Percentiles rank a stretch among this genome's conserved stretches.
phyloP scores from a whole-genome alignment of 345 rosid species.

The Lepidium aucheri region DNA sequence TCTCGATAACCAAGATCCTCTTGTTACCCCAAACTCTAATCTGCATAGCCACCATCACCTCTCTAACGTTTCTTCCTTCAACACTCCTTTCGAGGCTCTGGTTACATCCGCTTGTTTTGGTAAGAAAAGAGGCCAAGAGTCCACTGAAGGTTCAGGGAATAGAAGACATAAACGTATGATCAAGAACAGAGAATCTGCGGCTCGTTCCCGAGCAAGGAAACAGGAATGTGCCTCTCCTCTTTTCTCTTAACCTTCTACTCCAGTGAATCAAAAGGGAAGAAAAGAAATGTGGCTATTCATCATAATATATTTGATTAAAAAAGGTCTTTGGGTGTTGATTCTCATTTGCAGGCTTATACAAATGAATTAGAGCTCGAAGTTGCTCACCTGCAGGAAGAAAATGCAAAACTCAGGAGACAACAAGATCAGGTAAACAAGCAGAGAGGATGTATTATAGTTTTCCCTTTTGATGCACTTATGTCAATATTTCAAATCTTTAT shows the following conservation, averaged over 20 bases:
- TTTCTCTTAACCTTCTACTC: constrained; percentile 7
- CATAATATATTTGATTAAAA: not conserved
- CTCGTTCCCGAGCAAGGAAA: constrained; percentile 81
- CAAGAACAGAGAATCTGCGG: constrained; percentile 84
- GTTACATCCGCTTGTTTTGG: constrained; percentile 36
- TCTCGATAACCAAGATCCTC: constrained; percentile 32
- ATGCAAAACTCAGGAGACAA: constrained; percentile 51
- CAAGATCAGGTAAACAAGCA: constrained; percentile 50
- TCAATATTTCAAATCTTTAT: not conserved
- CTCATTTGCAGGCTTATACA: constrained; percentile 58
- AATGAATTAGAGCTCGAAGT: constrained; percentile 52
- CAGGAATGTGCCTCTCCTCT: constrained; percentile 37
- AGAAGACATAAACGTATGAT: constrained; percentile 61
- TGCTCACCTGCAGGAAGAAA: constrained; percentile 46
- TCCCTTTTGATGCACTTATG: not conserved
- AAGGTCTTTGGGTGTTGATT: not conserved
- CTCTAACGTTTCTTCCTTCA: constrained; percentile 25
- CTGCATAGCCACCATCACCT: constrained; percentile 20
- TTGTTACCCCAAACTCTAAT: constrained; percentile 22
- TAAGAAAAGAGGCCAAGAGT: constrained; percentile 41
- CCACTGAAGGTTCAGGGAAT: constrained; percentile 33
- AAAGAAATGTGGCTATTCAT: not conserved
- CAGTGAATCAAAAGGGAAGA: not conserved
- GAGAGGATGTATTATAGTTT: not conserved
- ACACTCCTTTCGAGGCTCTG: constrained; percentile 29